Evolutionary conservation across 108 stramenopile species (phyloP), one percentile per base, ranked within the genome.

Genomic region (Poteriospumella lacustris): DNA sequence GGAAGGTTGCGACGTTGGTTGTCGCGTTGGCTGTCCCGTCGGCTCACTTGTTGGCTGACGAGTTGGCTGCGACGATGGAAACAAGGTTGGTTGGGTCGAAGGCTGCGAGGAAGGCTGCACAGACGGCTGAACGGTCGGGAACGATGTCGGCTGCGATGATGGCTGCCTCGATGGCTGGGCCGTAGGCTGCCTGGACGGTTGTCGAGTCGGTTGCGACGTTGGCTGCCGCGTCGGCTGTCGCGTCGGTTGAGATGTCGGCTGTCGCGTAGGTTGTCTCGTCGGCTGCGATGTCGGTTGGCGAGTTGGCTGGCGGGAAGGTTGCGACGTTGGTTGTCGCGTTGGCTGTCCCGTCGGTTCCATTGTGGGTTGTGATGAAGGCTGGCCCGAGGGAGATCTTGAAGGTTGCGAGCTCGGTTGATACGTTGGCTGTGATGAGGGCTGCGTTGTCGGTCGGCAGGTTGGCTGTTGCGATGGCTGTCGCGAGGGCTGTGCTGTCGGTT

Each of bases 201-300:
- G 70, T 19, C 15, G 19, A 33, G 70, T 33, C 3, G 70, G 70
- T 42, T 73, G 70, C 9, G 9, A 12, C 9, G 70, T 34, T 38
- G 70, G 70, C 9, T 73, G 70, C 5, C 9, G 9, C 26, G 70
- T 42, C 38, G 70, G 70, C 3, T 33, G 3, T 34, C 5, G 9
- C 5, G 44, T 34, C 5, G 70, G 70, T 73, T 73, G 70, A 73
- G 15, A 26, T 52, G 70, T 29, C 31, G 70, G 70, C 33, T 73
- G 70, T 12, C 42, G 26, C 3, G 44, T 73, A 5, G 70, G 70
- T 34, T 5, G 5, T 28, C 40, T 42, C 5, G 70, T 73, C 3
- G 70, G 70, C n/a, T 73, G 70, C 19, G 9, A 5, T 33, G 70
- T 42, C 5, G 70, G 70, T 73, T 73, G 70, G 28, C 40, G 31